Base-by-base conservation (phyloP, 371 early-diverging fungal species). In the Rhizopus arrhizus region DNA sequence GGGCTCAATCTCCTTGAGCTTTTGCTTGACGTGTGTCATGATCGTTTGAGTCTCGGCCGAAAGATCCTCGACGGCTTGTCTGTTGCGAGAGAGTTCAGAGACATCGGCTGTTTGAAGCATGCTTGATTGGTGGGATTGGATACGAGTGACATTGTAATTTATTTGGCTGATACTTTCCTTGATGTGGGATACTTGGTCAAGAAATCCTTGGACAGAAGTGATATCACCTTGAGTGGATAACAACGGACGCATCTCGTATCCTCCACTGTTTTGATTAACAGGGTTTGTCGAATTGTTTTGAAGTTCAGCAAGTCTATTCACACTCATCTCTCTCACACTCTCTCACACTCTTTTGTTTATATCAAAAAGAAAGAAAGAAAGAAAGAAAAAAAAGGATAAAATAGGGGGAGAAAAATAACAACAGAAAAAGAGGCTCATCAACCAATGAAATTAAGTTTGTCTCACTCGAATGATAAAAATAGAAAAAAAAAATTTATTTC, bases 211-310 rank as follows among this genome's bases (percentile, higher is more conserved):
- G 6, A 68, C 52, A 15, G 56, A 49, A 22, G 68, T 66, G 10
- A 69, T 74, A 50, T 80, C 70, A 4, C 72, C 69, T 12, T 57
- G 66, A 1, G 70, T 56, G 0, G 74, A 58, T 34, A 80, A 65
- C n/a, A 80, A 63, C 4, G 81, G 81, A 10, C 74, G 69, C 81
- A 80, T 80, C 66, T 80, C 81, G 16, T 72, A 70, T 2, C 70
- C 68, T 72, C 33, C 52, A 41, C 48, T 49, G 50, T 13, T 46
- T 47, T 10, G 61, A 41, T 28, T 54, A 50, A 50, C 16, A 28
- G 43, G 53, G 38, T 42, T 49, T 48, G 46, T 43, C 22, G 22
- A 22, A 4, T 58, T 50, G 8, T 45, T 59, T 4, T 68, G 63
- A 48, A 80, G 71, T 45, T 80, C 80, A 36, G 72, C 73, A 42